Evolutionary conservation across 139 green algal genomes (phyloP).

Genomic region (Micromonas pusilla): DNA sequence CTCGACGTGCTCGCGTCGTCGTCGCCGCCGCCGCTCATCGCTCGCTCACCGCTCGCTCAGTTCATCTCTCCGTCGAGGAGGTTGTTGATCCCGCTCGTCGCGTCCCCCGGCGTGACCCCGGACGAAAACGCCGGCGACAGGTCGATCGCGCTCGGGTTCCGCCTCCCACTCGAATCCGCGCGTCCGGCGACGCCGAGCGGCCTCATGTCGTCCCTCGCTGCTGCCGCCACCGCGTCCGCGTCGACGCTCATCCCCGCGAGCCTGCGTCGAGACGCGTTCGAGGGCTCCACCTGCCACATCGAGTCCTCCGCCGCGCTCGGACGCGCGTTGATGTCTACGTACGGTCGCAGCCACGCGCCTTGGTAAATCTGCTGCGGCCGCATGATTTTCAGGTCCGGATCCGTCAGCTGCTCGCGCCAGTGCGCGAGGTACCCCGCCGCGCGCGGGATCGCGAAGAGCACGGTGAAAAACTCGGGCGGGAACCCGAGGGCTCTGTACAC

Average conservation of each 20-base stretch:
- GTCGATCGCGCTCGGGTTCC: not conserved
- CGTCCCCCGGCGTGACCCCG: not conserved
- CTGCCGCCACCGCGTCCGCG: no score
- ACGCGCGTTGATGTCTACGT: slow-evolving; percentile 42
- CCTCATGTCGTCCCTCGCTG: no score
- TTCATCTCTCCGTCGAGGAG: not conserved
- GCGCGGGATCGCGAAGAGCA: slow-evolving; percentile 93
- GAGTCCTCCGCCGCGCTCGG: slow-evolving; percentile 41
- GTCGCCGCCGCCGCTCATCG: not conserved
- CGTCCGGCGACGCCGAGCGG: no score
- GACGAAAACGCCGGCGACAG: not conserved
- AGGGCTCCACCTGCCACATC: slow-evolving; percentile 48
- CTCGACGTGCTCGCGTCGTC: no score
- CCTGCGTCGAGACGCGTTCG: slow-evolving; percentile 79
- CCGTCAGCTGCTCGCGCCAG: slow-evolving; percentile 88
- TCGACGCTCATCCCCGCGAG: slow-evolving; percentile 42
- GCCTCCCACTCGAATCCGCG: no score
- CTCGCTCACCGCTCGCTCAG: not conserved
- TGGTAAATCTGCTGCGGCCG: slow-evolving; percentile 89
- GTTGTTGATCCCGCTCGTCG: not conserved
- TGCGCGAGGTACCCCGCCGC: slow-evolving; percentile 88
- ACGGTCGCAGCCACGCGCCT: slow-evolving; percentile 85
- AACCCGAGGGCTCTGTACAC: slow-evolving; percentile 85
- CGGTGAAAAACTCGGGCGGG: slow-evolving; percentile 95
- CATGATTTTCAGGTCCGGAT: slow-evolving; percentile 94